Conservation (phyloP, 257 asterid genomes). For the Solanum gracilifrons region DNA sequence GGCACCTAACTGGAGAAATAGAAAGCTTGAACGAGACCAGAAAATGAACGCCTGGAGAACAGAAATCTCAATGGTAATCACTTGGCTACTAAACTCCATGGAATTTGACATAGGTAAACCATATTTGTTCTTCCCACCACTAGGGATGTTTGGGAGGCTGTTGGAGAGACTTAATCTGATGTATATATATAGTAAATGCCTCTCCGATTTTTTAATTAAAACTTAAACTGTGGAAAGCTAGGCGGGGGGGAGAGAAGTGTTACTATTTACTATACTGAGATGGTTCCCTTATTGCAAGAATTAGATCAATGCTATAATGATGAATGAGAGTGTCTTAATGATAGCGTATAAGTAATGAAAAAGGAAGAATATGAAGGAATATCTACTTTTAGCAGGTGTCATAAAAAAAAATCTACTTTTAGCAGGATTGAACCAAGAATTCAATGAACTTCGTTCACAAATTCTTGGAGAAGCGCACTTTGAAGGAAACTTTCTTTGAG, state of each 20-base stretch:
- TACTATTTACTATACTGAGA: no score
- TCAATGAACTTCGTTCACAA: background rate
- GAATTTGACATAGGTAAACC: background rate
- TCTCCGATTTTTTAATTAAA: background rate
- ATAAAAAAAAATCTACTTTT: background rate
- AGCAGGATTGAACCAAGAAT: background rate
- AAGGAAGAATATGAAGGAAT: background rate
- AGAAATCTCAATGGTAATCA: background rate
- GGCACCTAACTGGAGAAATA: background rate
- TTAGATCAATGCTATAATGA: background rate
- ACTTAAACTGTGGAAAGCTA: background rate
- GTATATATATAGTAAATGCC: background rate
- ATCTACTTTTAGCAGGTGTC: background rate
- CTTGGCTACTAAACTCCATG: background rate
- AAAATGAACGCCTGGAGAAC: background rate
- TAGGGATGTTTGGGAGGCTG: background rate
- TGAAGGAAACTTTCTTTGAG: background rate
- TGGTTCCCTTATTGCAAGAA: background rate
- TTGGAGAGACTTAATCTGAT: background rate
- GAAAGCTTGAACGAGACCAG: background rate
- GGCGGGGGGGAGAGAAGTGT: background rate
- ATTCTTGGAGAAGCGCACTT: background rate
- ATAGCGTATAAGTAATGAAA: background rate
- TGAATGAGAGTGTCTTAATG: background rate
- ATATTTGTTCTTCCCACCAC: background rate